These are phyloP conservation scores for Pichia kudriavzevii DNA, from an alignment of 1,139 yeast genomes.

Conservation along the genomic window DNA sequence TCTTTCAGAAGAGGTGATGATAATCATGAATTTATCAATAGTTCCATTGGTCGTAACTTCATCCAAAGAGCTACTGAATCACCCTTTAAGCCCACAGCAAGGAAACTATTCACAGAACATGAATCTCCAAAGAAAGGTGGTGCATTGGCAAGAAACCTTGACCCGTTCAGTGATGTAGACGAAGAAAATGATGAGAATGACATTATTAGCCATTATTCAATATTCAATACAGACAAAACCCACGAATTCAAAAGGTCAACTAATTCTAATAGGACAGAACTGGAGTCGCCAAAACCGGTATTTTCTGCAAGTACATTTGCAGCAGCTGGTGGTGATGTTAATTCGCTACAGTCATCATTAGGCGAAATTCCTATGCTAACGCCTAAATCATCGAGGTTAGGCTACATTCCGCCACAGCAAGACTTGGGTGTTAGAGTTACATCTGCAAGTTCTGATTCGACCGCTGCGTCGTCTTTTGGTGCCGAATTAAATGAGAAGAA, in stretches of 20 bases:
- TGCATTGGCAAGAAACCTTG: constrained; percentile 37
- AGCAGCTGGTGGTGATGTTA: constrained; percentile 37
- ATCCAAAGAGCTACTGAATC: constrained; percentile 25
- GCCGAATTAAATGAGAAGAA: constrained; percentile 9
- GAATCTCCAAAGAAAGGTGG: constrained; percentile 61
- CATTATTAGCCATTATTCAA: constrained; percentile 12
- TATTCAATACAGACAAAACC: constrained; percentile 21
- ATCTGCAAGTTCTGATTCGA: constrained; percentile 11
- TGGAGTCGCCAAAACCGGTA: constrained; percentile 60
- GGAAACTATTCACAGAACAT: constrained; percentile 49
- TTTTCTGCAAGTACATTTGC: constrained; percentile 58
- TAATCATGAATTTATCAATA: constrained; percentile 20
- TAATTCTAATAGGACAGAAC: constrained; percentile 33
- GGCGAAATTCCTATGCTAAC: constrained; percentile 21
- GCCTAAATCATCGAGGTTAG: constrained; percentile 15
- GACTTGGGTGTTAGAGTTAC: constrained; percentile 8
- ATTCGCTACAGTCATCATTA: constrained; percentile 20
- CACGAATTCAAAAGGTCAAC: constrained; percentile 26
- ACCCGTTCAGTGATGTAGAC: constrained; percentile 34
- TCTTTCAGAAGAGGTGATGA: constrained; percentile 25
- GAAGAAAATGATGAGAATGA: constrained; percentile 17
- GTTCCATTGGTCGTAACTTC: constrained; percentile 27
- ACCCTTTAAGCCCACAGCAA: constrained; percentile 32
- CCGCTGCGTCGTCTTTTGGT: constrained; percentile 10
- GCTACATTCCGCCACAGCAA: constrained; percentile 13